phyloP scores from a whole-genome alignment of 1,139 yeast genomes.

The Pichia sp. region DNA sequence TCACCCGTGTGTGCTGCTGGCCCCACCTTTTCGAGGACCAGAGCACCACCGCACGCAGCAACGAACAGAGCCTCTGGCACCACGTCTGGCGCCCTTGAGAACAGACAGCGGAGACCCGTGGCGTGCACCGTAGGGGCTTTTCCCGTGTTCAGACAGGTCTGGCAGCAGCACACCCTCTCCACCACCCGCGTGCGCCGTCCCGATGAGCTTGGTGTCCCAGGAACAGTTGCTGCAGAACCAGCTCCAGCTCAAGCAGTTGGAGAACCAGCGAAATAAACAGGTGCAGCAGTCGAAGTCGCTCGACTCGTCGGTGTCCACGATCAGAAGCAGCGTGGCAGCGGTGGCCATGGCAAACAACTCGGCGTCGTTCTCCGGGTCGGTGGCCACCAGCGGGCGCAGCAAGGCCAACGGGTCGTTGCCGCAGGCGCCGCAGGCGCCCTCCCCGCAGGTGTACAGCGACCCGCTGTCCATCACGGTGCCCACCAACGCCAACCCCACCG shows the following conservation, averaged over 20 bases:
- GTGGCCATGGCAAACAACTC: constrained; percentile 2
- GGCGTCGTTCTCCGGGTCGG: not conserved
- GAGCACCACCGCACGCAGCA: too few species aligned
- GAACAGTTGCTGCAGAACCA: constrained; percentile 33
- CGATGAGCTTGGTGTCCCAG: constrained; percentile 33
- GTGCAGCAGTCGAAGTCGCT: constrained; percentile 36
- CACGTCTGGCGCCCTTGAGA: too few species aligned
- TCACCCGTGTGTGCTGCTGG: not conserved
- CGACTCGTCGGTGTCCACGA: constrained; percentile 14
- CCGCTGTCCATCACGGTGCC: constrained; percentile 47
- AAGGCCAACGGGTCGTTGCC: too few species aligned
- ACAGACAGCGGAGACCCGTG: too few species aligned
- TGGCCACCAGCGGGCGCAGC: not conserved
- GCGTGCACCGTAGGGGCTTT: too few species aligned
- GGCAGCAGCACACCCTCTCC: not conserved
- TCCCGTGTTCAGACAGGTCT: too few species aligned
- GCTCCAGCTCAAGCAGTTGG: constrained; percentile 32
- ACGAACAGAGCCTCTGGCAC: too few species aligned
- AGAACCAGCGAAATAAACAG: constrained; percentile 37
- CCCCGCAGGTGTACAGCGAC: constrained; percentile 23
- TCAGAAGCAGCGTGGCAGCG: not conserved
- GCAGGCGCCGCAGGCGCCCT: too few species aligned
- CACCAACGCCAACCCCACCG: constrained; percentile 70
- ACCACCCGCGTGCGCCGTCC: too few species aligned
- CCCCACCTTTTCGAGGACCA: not conserved